Percentiles rank a stretch among this genome's conserved stretches.
These are phyloP conservation scores for Diplodia mutila DNA, from an alignment of 2,329 filamentous ascomycete genomes.

Conservation along the genomic window DNA sequence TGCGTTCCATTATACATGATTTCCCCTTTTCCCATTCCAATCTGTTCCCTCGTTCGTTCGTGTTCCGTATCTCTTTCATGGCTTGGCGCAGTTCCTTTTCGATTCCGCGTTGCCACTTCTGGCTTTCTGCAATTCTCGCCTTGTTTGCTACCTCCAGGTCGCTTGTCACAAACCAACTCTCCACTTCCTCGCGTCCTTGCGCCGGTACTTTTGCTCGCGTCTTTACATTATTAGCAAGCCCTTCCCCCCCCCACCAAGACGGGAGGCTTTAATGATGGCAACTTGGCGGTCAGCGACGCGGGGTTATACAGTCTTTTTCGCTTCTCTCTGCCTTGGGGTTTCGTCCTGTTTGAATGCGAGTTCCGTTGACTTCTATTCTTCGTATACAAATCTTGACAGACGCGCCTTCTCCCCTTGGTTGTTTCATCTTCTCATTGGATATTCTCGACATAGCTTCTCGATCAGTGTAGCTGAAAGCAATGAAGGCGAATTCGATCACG, in stretches of 20 bases:
- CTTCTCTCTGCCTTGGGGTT: background rate
- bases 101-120: background rate
- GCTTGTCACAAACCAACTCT: constrained; percentile 8
- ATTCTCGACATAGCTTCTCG: constrained; percentile 13
- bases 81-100: background rate
- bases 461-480: background rate
- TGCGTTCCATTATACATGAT: background rate
- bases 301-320: constrained; percentile 1
- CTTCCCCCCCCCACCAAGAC: background rate
- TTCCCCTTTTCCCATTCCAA: background rate
- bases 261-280: constrained; percentile 18
- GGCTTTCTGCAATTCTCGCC: background rate
- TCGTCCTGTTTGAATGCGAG: background rate
- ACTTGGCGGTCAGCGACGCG: constrained; percentile 12
- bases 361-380: background rate
- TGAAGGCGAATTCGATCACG: background rate
- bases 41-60: background rate
- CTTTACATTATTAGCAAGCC: background rate
- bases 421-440: background rate
- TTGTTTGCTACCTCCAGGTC: background rate
- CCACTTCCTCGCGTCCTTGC: background rate
- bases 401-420: background rate
- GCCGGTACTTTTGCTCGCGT: background rate
- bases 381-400: constrained; percentile 18
- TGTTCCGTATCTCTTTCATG: background rate